These are phyloP conservation scores for Fusarium setosum DNA, from an alignment of 2,329 filamentous ascomycete genomes.

Conservation along the genomic window DNA sequence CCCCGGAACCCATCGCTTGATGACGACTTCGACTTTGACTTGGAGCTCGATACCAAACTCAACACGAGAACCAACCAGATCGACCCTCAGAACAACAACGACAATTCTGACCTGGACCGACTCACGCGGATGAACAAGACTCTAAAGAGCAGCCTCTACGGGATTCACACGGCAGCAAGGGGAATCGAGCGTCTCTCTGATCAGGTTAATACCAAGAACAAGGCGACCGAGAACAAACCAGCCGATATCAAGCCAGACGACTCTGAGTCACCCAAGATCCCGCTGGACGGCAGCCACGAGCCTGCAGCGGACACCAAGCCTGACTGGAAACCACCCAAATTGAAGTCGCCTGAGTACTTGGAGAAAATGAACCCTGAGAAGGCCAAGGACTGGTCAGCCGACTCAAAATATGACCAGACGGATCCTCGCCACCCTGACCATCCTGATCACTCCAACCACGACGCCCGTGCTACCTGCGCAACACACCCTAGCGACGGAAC, in stretches of 20 bases:
- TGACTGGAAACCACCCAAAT: no score
- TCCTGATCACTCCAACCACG: no score
- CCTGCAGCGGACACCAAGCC: no score
- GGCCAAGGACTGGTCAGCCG: no score
- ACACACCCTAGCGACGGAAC: slow-evolving; percentile 16
- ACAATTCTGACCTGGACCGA: slow-evolving; percentile 54
- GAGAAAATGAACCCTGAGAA: slow-evolving; percentile 5
- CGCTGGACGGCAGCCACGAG: no score
- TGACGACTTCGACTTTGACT: slow-evolving; percentile 40
- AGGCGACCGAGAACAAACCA: slow-evolving; percentile 8
- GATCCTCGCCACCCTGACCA: no score
- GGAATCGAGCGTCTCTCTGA: slow-evolving; percentile 69
- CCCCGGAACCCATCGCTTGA: slow-evolving; percentile 36
- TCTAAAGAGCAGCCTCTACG: slow-evolving; percentile 61
- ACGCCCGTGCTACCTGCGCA: slow-evolving; percentile 30
- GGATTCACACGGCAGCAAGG: slow-evolving; percentile 65
- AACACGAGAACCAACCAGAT: slow-evolving; percentile 40
- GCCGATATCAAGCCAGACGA: slow-evolving; percentile 4
- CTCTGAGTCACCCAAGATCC: no score
- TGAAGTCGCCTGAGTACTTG: no score
- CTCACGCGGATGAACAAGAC: slow-evolving; percentile 64
- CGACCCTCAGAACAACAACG: slow-evolving; percentile 34
- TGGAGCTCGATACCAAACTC: slow-evolving; percentile 41
- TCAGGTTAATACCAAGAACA: slow-evolving; percentile 56
- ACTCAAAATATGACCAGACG: no score